phyloP scores from a whole-genome alignment of 1,284 basidiomycete species.

The Vanrija sp. region DNA sequence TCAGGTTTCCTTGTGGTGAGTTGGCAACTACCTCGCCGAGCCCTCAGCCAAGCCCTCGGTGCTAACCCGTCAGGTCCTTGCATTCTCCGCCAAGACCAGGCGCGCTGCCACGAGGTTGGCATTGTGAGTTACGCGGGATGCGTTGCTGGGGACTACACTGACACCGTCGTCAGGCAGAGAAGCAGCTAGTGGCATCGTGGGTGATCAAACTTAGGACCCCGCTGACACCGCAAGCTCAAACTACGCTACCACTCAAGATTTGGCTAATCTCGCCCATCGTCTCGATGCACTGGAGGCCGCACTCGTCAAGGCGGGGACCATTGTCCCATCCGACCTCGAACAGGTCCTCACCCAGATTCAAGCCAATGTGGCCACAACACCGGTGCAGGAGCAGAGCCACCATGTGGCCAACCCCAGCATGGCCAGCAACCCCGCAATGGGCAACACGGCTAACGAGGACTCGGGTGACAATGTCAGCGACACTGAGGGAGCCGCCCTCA shows the following conservation, averaged over 20 bases:
- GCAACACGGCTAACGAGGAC: conserved; percentile 3
- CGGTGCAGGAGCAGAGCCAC: conserved; percentile 6
- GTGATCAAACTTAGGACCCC: not conserved
- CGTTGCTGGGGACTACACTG: too few relatives aligned
- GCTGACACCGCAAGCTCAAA: conserved; percentile 22
- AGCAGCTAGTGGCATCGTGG: conserved; percentile 36
- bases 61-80: conserved; percentile 38
- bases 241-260: conserved; percentile 44
- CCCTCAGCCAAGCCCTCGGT: not conserved
- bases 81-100: conserved; percentile 44
- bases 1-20: conserved; percentile 13
- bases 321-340: conserved; percentile 44
- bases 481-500: conserved; percentile 49
- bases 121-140: conserved; percentile 29
- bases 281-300: conserved; percentile 47
- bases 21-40: not conserved
- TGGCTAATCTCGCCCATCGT: conserved; percentile 45
- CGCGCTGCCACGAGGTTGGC: conserved; percentile 49
- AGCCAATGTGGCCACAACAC: conserved; percentile 4
- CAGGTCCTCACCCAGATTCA: conserved; percentile 29
- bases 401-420: not conserved
- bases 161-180: conserved; percentile 30
- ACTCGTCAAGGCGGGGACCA: conserved; percentile 39
- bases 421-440: conserved; percentile 3
- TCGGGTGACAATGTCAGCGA: conserved; percentile 38